A percentile compares a stretch with the other conserved stretches of the same genome.
Conservation (phyloP, 495 filamentous ascomycete species). For the Penicillium flavigenum region DNA sequence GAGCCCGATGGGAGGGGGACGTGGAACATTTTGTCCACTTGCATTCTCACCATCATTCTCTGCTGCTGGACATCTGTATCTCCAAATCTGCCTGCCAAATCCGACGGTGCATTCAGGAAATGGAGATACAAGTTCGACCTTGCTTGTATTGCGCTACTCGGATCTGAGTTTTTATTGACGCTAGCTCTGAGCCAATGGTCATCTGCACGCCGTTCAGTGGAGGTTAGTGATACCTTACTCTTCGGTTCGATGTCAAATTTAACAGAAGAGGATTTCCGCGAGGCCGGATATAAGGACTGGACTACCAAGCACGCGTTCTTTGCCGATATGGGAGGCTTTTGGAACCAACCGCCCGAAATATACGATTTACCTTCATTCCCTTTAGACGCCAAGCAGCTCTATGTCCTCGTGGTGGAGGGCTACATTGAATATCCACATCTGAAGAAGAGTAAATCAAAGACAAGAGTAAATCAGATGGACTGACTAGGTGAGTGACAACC, state of each 20-base stretch:
- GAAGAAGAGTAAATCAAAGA: constrained; percentile 33
- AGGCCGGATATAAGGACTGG: constrained; percentile 26
- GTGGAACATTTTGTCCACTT: constrained; percentile 31
- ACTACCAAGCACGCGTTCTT: constrained; percentile 40
- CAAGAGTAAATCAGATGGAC: constrained; percentile 40
- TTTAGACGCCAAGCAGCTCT: constrained; percentile 15
- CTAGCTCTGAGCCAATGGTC: constrained; percentile 37
- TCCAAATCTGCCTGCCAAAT: constrained; percentile 28
- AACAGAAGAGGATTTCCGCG: constrained; percentile 17
- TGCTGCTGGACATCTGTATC: constrained; percentile 33
- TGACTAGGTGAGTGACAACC: constrained; percentile 21
- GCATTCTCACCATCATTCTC: constrained; percentile 31
- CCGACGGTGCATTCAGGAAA: constrained; percentile 9
- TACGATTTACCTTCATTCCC: constrained; percentile 8
- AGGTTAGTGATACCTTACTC: constrained; percentile 10
- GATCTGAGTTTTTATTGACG: constrained; percentile 37
- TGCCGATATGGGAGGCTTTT: constrained; percentile 43
- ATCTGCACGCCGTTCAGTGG: constrained; percentile 30
- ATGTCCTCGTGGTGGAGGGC: neutral
- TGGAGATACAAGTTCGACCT: constrained; percentile 29
- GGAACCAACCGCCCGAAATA: constrained; percentile 22
- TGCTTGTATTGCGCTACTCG: constrained; percentile 27
- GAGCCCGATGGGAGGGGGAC: constrained; percentile 36
- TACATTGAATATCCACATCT: constrained; percentile 26
- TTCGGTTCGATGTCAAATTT: neutral